Evolutionary conservation across 2,329 filamentous ascomycete genomes (phyloP).

Genomic region (Cadophora malorum): DNA sequence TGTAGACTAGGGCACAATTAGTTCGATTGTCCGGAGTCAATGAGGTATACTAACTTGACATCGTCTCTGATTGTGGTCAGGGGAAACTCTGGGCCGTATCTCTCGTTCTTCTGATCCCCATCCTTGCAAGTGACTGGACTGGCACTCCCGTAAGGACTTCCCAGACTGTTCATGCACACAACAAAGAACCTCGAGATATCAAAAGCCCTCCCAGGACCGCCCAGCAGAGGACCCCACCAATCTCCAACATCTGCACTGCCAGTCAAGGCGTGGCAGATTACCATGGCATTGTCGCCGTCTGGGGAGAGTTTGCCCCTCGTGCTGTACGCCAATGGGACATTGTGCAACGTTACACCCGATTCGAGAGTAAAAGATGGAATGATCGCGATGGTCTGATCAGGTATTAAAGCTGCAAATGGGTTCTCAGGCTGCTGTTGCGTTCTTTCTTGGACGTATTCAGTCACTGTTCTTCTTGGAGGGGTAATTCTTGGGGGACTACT

Average conservation of each 20-base stretch:
- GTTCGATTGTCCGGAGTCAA: conserved; percentile 28
- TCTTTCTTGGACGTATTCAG: conserved; percentile 58
- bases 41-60: conserved; percentile 72
- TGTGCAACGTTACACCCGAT: conserved; percentile 82
- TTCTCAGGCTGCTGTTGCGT: conserved; percentile 79
- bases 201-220: conserved; percentile 75
- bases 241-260: conserved; percentile 85
- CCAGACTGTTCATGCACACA: conserved; percentile 84
- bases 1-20: conserved; percentile 65
- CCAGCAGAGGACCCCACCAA: conserved; percentile 87
- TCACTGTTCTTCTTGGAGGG: conserved; percentile 50
- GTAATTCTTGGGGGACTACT: conserved; percentile 31
- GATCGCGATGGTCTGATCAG: conserved; percentile 85
- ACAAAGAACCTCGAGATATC: conserved; percentile 85
- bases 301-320: conserved; percentile 66
- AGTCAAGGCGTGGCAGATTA: conserved; percentile 84
- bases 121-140: conserved; percentile 80
- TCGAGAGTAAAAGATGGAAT: conserved; percentile 92
- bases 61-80: conserved; percentile 95
- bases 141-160: conserved; percentile 86
- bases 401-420: conserved; percentile 84
- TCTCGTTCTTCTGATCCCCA: conserved; percentile 67
- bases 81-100: conserved; percentile 94
- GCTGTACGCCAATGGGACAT: conserved; percentile 75
- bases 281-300: conserved; percentile 70